Percentiles rank a stretch among this genome's conserved stretches.
phyloP scores from a whole-genome alignment of 345 rosid genomes.

The Brassica incana region DNA sequence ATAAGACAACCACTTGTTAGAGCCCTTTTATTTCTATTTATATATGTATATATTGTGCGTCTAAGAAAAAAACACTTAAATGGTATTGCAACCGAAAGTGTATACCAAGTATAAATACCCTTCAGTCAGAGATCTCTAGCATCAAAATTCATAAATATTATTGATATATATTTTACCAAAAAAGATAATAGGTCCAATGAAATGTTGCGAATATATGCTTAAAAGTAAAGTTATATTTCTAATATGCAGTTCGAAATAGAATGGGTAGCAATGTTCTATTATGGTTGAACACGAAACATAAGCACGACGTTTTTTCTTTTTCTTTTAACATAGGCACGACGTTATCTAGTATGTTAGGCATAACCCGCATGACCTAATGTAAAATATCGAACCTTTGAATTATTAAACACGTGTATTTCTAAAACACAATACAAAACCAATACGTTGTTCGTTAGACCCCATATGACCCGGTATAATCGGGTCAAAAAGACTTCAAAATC shows the following conservation, averaged over 20 bases:
- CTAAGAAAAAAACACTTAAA: constrained; percentile 10
- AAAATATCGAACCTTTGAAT: background rate
- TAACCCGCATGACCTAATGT: background rate
- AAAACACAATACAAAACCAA: background rate
- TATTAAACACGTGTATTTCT: background rate
- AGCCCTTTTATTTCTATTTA: background rate
- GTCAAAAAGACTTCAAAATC: constrained; percentile 20
- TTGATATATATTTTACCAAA: background rate
- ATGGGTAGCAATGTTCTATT: background rate
- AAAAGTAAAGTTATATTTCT: background rate
- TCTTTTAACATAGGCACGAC: background rate
- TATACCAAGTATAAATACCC: background rate
- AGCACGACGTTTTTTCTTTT: background rate
- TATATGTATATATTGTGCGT: background rate
- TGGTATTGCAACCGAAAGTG: constrained; percentile 25
- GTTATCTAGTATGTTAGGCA: background rate
- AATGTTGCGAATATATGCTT: constrained; percentile 17
- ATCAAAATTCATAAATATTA: background rate
- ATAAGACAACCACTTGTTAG: background rate
- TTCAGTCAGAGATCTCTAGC: background rate
- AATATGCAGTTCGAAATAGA: background rate
- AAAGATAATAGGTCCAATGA: constrained; percentile 14
- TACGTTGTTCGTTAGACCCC: background rate
- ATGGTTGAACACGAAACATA: background rate
- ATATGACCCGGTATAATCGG: background rate